phyloP scores from a whole-genome alignment of 129 eudicot species.

The Logfia minima region DNA sequence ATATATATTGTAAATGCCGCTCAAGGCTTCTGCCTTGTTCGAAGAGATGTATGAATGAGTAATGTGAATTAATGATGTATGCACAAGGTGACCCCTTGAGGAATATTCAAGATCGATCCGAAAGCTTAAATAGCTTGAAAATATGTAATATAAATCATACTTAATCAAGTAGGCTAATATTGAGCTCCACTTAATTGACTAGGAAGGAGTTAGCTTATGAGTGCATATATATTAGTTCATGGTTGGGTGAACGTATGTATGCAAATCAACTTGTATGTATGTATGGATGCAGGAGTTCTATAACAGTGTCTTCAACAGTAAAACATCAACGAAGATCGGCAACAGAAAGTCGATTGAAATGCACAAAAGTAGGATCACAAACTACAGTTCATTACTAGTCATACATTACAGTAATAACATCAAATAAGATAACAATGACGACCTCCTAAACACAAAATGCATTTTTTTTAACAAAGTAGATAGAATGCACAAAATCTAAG shows the following conservation, averaged over 20 bases:
- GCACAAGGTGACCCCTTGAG: background rate
- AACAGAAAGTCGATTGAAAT: background rate
- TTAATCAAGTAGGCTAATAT: background rate
- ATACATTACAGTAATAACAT: conserved; percentile 23
- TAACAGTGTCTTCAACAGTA: no score
- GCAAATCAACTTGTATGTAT: background rate
- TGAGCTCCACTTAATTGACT: background rate
- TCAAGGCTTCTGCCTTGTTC: background rate
- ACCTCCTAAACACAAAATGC: conserved; percentile 16
- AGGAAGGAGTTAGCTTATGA: no score
- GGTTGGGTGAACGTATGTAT: no score
- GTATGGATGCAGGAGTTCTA: background rate
- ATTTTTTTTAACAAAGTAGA: conserved; percentile 18
- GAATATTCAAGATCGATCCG: background rate
- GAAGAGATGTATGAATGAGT: background rate
- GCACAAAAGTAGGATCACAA: conserved; percentile 1
- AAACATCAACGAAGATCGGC: no score
- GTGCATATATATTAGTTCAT: no score
- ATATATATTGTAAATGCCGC: no score
- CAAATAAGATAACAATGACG: conserved; percentile 9
- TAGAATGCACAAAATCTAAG: conserved; percentile 16
- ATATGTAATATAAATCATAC: background rate
- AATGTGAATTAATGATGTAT: background rate
- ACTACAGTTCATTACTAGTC: conserved; percentile 1
- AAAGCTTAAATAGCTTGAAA: background rate